Base-by-base conservation (phyloP, 192 early-diverging fungal species). In the Coemansia sp. region DNA sequence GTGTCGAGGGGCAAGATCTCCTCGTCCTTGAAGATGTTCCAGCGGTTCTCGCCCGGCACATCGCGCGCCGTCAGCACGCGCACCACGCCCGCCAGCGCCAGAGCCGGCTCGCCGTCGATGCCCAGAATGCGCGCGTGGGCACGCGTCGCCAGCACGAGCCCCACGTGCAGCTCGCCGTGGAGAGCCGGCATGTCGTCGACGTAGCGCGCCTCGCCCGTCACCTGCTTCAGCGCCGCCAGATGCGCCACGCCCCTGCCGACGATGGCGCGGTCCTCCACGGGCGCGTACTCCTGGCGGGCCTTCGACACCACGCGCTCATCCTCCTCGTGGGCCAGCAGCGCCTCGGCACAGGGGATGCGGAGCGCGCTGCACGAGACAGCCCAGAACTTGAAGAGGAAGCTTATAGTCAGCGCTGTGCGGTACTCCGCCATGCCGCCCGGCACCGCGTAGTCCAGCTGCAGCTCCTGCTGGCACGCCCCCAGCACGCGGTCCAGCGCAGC, bases 171-270 rank as follows among this genome's bases (percentile, higher is more conserved):
- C 80, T 95, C 94, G 73, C 85, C 87, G 13, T 79, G 65, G 2
- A 88, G 41, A 33, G 75, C 73, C 14, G 94, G 94, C 70, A 94
- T 93, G 69, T 95, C 94, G 77, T 95, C 93, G 6, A 89, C 68
- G 69, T 94, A 95, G 29, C 87, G 70, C n/a, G 93, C 93, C 73
- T 93, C 92, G 41, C 94, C 94, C 24, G 93, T 94, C 35, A 87
- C 86, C 67, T 95, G 94, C 81, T 92, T 93, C 66, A 92, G 77
- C 13, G 92, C 93, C 33, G 91, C 85, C 46, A 89, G 56, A 68
- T 94, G 93, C 17, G 89, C 76, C 16, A 92, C 78, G 37, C 80
- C 72, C 62, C 88, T 79, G 21, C 92, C 91, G 45, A 94, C 87
- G 16, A 88, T 56, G 7, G 70, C 74, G 42, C 68, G 64, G 45